These are phyloP conservation scores for Starmera caribaea DNA, from an alignment of 805 yeast species.

Conservation along the genomic window DNA sequence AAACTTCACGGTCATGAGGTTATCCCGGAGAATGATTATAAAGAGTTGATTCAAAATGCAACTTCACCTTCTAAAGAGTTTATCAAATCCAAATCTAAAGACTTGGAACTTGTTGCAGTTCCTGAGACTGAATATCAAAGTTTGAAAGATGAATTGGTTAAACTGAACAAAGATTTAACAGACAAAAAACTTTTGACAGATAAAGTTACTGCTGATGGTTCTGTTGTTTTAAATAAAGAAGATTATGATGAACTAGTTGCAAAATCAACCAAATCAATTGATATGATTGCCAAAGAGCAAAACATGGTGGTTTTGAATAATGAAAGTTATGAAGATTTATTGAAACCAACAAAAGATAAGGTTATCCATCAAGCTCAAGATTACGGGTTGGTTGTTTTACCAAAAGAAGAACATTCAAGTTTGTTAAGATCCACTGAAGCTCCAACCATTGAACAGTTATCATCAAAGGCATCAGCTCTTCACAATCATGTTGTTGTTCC, in stretches of 20 bases:
- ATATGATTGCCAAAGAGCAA: neutral
- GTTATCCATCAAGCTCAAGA: neutral
- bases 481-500: constrained; percentile 17
- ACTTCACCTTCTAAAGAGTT: constrained; percentile 14
- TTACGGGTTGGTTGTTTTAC: constrained; percentile 1
- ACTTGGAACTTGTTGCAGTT: constrained; percentile 6
- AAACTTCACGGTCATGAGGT: neutral
- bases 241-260: constrained; percentile 9
- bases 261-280: constrained; percentile 3
- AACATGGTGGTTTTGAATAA: constrained; percentile 16
- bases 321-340: constrained; percentile 15
- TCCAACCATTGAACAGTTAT: constrained; percentile 19
- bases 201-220: constrained; percentile 15
- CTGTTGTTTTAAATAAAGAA: constrained; percentile 7
- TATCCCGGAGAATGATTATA: neutral
- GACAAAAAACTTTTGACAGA: constrained; percentile 19
- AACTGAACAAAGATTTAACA: constrained; percentile 15
- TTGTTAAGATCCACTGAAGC: constrained; percentile 10
- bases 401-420: constrained; percentile 4
- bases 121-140: constrained; percentile 4
- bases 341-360: neutral
- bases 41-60: neutral
- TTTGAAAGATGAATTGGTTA: constrained; percentile 8
- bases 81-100: constrained; percentile 11
- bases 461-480: constrained; percentile 7